A percentile compares a stretch with the other conserved stretches of the same genome.
These are phyloP conservation scores for Porphyrellus sp. DNA, from an alignment of 1,284 basidiomycete genomes.

Conservation along the genomic window DNA sequence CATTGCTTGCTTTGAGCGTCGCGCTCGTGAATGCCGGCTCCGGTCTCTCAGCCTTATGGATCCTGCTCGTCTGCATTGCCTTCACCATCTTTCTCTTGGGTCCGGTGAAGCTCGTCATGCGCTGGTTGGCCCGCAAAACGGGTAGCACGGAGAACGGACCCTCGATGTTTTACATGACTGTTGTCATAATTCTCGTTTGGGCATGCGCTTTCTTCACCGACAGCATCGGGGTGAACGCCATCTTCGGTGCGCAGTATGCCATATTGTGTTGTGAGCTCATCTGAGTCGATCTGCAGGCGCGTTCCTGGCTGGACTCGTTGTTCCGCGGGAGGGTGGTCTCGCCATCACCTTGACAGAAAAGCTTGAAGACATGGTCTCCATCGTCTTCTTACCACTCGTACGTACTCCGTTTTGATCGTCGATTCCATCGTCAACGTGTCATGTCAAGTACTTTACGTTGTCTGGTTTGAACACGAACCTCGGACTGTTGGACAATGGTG, in stretches of 20 bases:
- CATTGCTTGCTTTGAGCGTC: conserved; percentile 79
- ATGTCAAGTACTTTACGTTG: conserved; percentile 76
- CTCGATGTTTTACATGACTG: conserved; percentile 75
- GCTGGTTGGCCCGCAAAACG: conserved; percentile 73
- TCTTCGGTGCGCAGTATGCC: conserved; percentile 57
- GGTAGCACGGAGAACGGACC: conserved; percentile 81
- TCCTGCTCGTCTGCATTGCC: conserved; percentile 76
- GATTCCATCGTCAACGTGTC: neutral
- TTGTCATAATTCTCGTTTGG: conserved; percentile 76
- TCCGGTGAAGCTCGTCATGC: conserved; percentile 59
- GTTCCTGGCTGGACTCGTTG: conserved; percentile 85
- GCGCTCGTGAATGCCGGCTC: conserved; percentile 84
- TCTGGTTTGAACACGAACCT: conserved; percentile 89
- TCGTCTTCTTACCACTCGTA: conserved; percentile 85
- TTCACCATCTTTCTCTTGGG: conserved; percentile 81
- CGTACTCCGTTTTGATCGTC: conserved; percentile 16
- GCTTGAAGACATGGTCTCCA: conserved; percentile 78
- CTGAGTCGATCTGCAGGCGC: conserved; percentile 49
- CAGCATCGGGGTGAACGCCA: conserved; percentile 88
- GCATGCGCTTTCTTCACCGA: conserved; percentile 91
- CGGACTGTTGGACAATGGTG: conserved; percentile 71
- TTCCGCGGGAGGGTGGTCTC: conserved; percentile 86
- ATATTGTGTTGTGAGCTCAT: conserved; percentile 35
- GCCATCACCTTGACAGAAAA: conserved; percentile 76
- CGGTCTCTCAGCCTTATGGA: conserved; percentile 75